phyloP scores from a whole-genome alignment of 176 grass and related monocot species.

The Puya raimondii region DNA sequence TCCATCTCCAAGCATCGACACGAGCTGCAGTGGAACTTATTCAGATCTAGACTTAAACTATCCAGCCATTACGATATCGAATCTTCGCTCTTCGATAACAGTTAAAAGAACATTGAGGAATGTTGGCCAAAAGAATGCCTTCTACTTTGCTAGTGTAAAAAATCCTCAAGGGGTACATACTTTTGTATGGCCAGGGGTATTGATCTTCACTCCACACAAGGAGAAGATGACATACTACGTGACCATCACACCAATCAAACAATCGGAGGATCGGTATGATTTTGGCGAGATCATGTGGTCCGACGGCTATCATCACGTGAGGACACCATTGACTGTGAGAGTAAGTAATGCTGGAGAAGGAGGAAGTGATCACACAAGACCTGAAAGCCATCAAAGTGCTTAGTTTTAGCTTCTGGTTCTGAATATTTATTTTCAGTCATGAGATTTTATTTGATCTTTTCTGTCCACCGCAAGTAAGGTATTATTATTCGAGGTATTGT shows the following conservation, averaged over 20 bases:
- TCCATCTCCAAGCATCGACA: constrained; percentile 34
- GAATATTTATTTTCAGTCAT: too few relatives aligned
- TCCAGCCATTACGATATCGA: constrained; percentile 51
- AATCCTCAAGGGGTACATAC: constrained; percentile 45
- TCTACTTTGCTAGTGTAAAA: constrained; percentile 31
- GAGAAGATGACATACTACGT: constrained; percentile 47
- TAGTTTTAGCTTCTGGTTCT: constrained; percentile 3
- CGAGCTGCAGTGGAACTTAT: constrained; percentile 28
- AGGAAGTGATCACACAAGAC: not conserved
- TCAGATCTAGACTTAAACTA: constrained; percentile 54
- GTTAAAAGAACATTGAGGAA: constrained; percentile 68
- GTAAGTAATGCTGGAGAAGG: constrained; percentile 36
- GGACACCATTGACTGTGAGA: constrained; percentile 63
- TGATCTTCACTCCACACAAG: constrained; percentile 32
- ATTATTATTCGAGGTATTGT: too few relatives aligned
- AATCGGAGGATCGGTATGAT: constrained; percentile 49
- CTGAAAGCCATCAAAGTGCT: constrained; percentile 12
- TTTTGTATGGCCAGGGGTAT: constrained; percentile 48
- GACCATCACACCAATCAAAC: constrained; percentile 51
- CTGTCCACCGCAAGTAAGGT: not conserved
- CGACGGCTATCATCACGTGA: constrained; percentile 73
- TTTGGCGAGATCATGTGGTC: constrained; percentile 83
- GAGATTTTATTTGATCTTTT: too few relatives aligned
- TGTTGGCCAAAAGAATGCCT: constrained; percentile 37
- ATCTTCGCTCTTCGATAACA: constrained; percentile 34